Evolutionary conservation across 805 yeast species (phyloP).

Genomic region (Alloascoidea africana): DNA sequence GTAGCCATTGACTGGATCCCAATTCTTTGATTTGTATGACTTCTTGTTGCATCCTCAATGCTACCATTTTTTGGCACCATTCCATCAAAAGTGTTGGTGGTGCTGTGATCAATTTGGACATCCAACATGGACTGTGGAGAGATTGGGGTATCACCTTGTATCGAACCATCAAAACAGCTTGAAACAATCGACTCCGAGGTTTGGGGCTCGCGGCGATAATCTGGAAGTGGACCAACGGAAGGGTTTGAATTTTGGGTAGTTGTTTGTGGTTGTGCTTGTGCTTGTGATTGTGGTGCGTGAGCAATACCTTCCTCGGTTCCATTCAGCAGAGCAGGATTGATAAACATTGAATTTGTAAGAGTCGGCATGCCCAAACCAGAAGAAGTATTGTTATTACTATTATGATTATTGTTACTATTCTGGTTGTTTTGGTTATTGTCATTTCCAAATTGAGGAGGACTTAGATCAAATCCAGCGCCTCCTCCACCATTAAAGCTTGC

Average conservation of each 20-base stretch:
- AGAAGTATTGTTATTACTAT: conserved; percentile 7
- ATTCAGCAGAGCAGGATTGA: conserved; percentile 7
- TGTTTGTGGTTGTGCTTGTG: background rate
- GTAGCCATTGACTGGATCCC: background rate
- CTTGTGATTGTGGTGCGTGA: background rate
- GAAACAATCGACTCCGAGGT: background rate
- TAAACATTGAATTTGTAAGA: conserved; percentile 2
- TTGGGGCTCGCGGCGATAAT: no score
- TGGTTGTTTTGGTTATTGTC: background rate
- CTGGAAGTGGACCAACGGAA: no score
- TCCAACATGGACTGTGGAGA: conserved; percentile 2
- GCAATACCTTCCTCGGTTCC: conserved; percentile 2
- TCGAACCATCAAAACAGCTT: background rate
- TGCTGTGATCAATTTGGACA: conserved; percentile 1
- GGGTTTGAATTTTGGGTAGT: no score
- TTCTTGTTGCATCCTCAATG: background rate
- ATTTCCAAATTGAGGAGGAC: no score
- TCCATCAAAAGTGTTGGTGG: background rate
- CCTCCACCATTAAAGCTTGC: conserved; percentile 3
- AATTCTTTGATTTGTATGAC: background rate
- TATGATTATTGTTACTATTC: background rate
- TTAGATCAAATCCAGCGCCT: conserved; percentile 1
- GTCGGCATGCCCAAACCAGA: no score
- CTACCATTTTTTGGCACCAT: background rate
- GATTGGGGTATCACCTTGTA: background rate